Evolutionary conservation across 768 basidiomycete genomes (phyloP), one percentile per base, ranked within the genome.

Genomic region (Cyclocybe aegerita): DNA sequence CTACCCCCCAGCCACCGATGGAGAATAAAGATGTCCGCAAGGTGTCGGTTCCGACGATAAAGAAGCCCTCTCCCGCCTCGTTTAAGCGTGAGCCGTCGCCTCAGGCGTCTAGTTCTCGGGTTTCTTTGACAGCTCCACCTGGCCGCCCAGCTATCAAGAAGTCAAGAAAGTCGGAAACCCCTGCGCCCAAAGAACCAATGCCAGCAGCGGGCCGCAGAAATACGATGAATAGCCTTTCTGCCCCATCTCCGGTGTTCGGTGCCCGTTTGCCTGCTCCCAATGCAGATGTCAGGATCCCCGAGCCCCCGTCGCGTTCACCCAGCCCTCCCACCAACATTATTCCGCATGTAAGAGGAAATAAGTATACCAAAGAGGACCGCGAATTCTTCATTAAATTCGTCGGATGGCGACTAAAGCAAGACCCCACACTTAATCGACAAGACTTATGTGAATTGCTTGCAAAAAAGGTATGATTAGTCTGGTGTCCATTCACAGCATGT

Each of bases 301-400:
- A 73, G 7, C 82, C 84, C 10, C 86, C 87, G 1, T 81, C 82
- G 15, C 81, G 85, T 40, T 82, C 83, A n/a, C 88, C 88, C 1
- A 80, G 74, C 2, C 87, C 88, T 16, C 88, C 87, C 6, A 76
- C 74, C 7, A 64, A 64, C 48, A 61, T 83, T 23, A 69, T 83
- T 39, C 54, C 51, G 29, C 58, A 62, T 46, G 74, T 71, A 9
- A 66, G 76, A 48, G 84, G 86, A 43, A 77, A 85, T 54, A 81
- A 69, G 63, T 90, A 83, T 59, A 88, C 87, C 1, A 67, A 74
- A 17, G 83, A 83, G 56, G 88, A 90, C 60, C 76, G 77, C 41
- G 74, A 77, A 4, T 90, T 76, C 55, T 88, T 89, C 62, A 69
- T 86, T 58, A 79, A 81, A 36, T 88, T 83, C 55, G 72, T 87